Conservation (phyloP, 371 early-diverging fungal genomes). For the Apophysomyces trapeziformis region DNA sequence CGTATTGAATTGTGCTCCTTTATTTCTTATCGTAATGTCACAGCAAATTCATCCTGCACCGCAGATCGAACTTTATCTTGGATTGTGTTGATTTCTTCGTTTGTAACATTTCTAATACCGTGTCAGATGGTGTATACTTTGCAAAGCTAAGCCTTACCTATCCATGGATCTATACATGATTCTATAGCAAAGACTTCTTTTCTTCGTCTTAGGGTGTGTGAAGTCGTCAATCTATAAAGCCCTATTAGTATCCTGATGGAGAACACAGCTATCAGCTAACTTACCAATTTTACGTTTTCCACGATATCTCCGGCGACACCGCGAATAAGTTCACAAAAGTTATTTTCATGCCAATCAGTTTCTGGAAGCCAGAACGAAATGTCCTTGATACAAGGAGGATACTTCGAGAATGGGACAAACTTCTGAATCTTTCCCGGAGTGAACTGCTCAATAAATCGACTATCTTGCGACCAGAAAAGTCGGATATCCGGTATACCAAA, state of each 20-base stretch:
- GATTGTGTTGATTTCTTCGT: slow-evolving; percentile 91
- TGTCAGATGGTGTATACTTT: not conserved
- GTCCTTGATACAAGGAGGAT: slow-evolving; percentile 90
- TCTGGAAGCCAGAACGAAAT: slow-evolving; percentile 89
- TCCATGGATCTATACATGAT: slow-evolving; percentile 95
- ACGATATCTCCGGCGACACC: slow-evolving; percentile 93
- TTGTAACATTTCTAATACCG: slow-evolving; percentile 65
- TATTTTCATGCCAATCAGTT: slow-evolving; percentile 83
- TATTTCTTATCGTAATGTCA: slow-evolving; percentile 73
- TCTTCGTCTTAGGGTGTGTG: slow-evolving; percentile 82
- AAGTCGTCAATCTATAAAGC: slow-evolving; percentile 82
- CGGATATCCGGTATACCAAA: slow-evolving; percentile 97
- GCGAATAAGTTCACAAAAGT: slow-evolving; percentile 91
- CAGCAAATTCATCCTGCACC: slow-evolving; percentile 70
- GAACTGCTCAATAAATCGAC: slow-evolving; percentile 91
- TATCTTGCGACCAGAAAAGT: slow-evolving; percentile 93
- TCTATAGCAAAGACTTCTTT: slow-evolving; percentile 86
- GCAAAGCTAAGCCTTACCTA: slow-evolving; percentile 39
- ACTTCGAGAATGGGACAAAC: slow-evolving; percentile 85
- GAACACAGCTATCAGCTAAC: slow-evolving; percentile 4
- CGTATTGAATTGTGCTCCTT: not conserved
- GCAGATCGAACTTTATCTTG: slow-evolving; percentile 79
- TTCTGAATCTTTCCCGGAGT: slow-evolving; percentile 63
- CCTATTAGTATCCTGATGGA: not conserved
- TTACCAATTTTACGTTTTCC: slow-evolving; percentile 85